Evolutionary conservation across 225 moss, liverwort and hornwort species (phyloP).

Genomic region (Pleurozium schreberi): DNA sequence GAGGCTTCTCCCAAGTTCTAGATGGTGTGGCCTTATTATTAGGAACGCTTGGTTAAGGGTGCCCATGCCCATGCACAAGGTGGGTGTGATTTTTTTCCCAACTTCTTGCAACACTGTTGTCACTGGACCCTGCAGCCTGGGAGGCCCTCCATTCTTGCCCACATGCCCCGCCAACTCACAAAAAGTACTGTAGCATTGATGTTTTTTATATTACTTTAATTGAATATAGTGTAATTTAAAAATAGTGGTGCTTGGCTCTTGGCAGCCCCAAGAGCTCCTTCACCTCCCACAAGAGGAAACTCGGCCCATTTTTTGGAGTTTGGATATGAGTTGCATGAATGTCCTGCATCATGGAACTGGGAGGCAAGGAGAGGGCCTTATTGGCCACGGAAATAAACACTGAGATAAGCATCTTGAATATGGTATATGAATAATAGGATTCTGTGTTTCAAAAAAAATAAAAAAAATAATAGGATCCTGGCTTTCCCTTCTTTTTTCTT

Average conservation of each 20-base stretch:
- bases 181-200: neutral
- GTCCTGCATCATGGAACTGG: neutral
- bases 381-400: neutral
- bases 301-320: neutral
- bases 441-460: too few species aligned
- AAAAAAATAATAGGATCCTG: too few species aligned
- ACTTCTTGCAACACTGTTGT: neutral
- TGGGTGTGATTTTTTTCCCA: neutral
- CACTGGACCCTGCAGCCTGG: slow-evolving; percentile 9
- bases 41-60: neutral
- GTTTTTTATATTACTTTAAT: neutral
- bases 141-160: neutral
- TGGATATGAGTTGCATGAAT: neutral
- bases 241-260: neutral
- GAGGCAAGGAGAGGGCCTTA: neutral
- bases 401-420: neutral
- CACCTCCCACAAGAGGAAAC: too few species aligned
- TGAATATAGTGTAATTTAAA: neutral
- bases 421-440: neutral
- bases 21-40: too few species aligned
- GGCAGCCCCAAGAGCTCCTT: neutral
- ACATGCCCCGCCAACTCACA: neutral
- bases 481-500: too few species aligned
- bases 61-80: neutral
- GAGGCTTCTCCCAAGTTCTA: too few species aligned